A percentile compares a stretch with the other conserved stretches of the same genome.
phyloP scores from a whole-genome alignment of 2,329 filamentous ascomycete genomes.

The Epicoccum nigrum region DNA sequence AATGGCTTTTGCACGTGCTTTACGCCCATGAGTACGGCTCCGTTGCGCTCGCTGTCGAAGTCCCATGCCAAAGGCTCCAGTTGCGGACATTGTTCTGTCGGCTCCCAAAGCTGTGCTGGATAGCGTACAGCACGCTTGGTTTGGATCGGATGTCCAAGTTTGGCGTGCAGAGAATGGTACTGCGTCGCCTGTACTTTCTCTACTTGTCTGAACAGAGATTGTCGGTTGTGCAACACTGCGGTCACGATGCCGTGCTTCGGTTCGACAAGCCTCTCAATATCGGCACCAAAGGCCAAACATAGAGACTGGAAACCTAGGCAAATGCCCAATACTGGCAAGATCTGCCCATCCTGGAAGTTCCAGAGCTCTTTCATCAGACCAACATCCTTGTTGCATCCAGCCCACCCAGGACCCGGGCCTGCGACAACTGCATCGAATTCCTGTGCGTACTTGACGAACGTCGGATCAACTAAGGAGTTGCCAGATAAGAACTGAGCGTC shows the following conservation, averaged over 20 bases:
- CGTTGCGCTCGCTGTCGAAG: constrained; percentile 54
- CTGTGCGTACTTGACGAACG: constrained; percentile 55
- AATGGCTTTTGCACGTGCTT: constrained; percentile 73
- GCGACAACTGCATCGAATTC: constrained; percentile 85
- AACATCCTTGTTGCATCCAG: constrained; percentile 73
- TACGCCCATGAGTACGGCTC: constrained; percentile 76
- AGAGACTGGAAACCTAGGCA: constrained; percentile 90
- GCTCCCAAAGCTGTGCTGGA: constrained; percentile 49
- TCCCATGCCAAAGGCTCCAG: constrained; percentile 58
- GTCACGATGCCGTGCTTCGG: constrained; percentile 85
- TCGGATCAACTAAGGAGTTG: constrained; percentile 24
- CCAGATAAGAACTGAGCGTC: constrained; percentile 37
- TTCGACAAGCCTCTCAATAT: constrained; percentile 68
- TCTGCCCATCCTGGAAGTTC: constrained; percentile 63
- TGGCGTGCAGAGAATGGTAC: constrained; percentile 70
- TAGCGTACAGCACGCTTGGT: constrained; percentile 41
- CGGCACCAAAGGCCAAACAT: constrained; percentile 69
- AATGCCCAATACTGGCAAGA: constrained; percentile 82
- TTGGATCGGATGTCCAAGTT: constrained; percentile 45
- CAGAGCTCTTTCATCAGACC: constrained; percentile 82
- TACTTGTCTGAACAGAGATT: constrained; percentile 70
- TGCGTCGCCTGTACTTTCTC: constrained; percentile 71
- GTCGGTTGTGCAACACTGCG: constrained; percentile 63
- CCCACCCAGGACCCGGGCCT: constrained; percentile 88
- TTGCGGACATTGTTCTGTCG: constrained; percentile 43